Conservation (phyloP, 1,284 basidiomycete genomes). For the Grifola frondosa region DNA sequence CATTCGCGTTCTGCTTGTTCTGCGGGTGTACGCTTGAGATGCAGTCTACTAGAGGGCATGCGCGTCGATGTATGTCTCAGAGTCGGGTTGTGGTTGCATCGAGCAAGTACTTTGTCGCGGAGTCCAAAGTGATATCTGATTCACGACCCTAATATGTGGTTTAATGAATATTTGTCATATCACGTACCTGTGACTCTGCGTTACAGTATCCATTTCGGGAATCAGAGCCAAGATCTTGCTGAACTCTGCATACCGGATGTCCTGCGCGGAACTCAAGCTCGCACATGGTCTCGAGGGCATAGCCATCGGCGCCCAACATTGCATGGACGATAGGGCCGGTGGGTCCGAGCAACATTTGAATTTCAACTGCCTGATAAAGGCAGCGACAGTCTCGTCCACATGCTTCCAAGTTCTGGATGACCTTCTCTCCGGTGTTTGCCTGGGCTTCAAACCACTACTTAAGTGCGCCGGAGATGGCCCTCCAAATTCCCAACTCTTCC, state of each 20-base stretch:
- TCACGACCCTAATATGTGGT: too few species aligned
- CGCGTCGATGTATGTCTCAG: neutral
- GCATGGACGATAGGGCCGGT: neutral
- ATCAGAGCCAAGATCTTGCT: too few species aligned
- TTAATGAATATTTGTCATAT: too few species aligned
- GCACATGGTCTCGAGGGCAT: too few species aligned
- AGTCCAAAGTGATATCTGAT: too few species aligned
- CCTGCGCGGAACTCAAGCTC: too few species aligned
- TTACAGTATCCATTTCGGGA: too few species aligned
- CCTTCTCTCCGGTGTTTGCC: neutral
- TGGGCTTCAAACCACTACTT: neutral
- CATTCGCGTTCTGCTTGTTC: slow-evolving; percentile 58
- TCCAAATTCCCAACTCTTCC: neutral
- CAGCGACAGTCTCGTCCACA: slow-evolving; percentile 13
- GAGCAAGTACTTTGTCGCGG: too few species aligned
- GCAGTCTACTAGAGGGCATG: slow-evolving; percentile 48
- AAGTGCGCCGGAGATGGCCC: neutral
- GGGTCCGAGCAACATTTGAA: slow-evolving; percentile 11
- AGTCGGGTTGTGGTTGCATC: too few species aligned
- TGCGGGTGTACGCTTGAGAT: slow-evolving; percentile 67
- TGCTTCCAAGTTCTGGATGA: slow-evolving; percentile 15
- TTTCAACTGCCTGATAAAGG: slow-evolving; percentile 12
- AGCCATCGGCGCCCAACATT: too few species aligned
- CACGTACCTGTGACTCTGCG: too few species aligned
- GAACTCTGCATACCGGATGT: too few species aligned